Conservation (phyloP, 208 protist species). For the Crithidia brevicula region DNA sequence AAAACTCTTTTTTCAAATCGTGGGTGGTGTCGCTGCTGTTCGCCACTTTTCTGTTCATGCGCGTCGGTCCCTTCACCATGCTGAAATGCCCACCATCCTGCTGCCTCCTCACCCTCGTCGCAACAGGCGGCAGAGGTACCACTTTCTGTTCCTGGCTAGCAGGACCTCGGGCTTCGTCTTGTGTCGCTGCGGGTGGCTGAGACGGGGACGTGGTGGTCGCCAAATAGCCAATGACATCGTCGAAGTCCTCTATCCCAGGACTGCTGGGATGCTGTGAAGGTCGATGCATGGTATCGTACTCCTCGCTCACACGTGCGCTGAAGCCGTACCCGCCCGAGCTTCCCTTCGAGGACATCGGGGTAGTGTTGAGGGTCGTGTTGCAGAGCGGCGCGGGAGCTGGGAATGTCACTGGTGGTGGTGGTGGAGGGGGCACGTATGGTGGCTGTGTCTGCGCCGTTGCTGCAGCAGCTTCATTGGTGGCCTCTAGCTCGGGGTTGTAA, state of each 20-base stretch:
- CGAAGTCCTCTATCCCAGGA: not conserved
- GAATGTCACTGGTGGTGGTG: not conserved
- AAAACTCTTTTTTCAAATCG: not conserved
- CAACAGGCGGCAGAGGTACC: not conserved
- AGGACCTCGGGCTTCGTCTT: not conserved
- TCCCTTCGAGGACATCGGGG: not conserved
- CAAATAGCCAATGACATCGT: not conserved
- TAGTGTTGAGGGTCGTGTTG: not conserved
- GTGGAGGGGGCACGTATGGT: not conserved
- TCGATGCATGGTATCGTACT: constrained; percentile 1
- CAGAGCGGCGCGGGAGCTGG: not conserved
- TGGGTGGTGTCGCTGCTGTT: not conserved
- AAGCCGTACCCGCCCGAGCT: not conserved
- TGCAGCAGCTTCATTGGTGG: no score
- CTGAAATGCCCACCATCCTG: not conserved
- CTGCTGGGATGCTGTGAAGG: no score
- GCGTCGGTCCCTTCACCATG: not conserved
- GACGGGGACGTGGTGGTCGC: no score
- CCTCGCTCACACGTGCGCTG: not conserved
- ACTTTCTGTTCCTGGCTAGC: not conserved
- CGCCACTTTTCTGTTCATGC: not conserved
- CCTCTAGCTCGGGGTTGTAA: not conserved
- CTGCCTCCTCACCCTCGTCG: not conserved
- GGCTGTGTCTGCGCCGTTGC: not conserved
- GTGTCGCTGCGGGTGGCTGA: no score